Evolutionary conservation across 1,284 basidiomycete genomes (phyloP), one percentile per base, ranked within the genome.

Genomic region (Boletellus deceptivus): DNA sequence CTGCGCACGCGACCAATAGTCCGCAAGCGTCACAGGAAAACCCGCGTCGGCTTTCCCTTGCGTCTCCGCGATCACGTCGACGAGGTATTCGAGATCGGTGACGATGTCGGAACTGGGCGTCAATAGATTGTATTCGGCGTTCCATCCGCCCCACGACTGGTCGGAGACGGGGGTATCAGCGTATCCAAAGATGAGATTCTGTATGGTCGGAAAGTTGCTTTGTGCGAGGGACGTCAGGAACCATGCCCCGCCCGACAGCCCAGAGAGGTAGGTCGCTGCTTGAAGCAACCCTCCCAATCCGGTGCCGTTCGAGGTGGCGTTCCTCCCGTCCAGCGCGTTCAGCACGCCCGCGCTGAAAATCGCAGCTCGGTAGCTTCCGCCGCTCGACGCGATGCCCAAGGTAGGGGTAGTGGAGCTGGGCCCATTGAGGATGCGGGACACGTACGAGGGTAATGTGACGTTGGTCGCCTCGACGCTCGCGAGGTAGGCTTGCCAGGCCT

Each of bases 221-320:
- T 75, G 70, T 2, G 62, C 62, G 16, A 74, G 62, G 3, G 72
- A 73, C 7, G 71, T 68, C 22, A 74, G 42, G 3, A 73, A 48
- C 73, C 72, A 75, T 0, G 68, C 62, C 3, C 70, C 70, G 1
- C 80, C 80, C 0, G 73, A 77, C 4, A 78, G 63, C 4, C 73
- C 76, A 1, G 73, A 39, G 20, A 77, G 47, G 59, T 78, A 79
- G 1, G 70, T 69, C 4, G 73, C 63, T 3, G 71, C 57, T 55
- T 82, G 79, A n/a, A 82, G 67, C 7, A 82, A 58, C 0, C 80
- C 81, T 0, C 77, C 81, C 0, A 71, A 70, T 0, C 79, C 81
- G 0, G 63, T 69, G 3, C 39, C 45, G 10, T 59, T 66, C 0
- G 77, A 70, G 0, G 76, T 70, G 6, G 59, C 20, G 50, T 83